Evolutionary conservation across 2,329 filamentous ascomycete species (phyloP), one percentile per base, ranked within the genome.

Genomic region (Aspergillus phoenicis): DNA sequence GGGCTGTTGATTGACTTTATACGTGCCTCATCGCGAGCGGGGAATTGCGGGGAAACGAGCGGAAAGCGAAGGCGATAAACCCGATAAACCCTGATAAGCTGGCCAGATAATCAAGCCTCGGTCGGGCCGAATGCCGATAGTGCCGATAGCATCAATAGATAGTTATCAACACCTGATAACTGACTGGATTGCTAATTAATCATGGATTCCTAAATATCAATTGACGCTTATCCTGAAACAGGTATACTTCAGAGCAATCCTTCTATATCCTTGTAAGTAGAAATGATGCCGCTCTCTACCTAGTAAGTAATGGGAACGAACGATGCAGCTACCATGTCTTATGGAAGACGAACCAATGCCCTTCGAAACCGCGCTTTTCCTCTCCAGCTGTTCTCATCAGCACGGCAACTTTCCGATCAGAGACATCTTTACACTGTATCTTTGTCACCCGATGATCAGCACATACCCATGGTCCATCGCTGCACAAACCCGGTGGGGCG

Each of bases 391-490:
- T 51, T 30, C 15, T 17, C 47, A 30, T 2, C 8, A 30, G 24
- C 8, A 17, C 5, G n/a, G 26, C 8, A 51, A 51, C 8, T 11
- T 33, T 11, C 8, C 10, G 26, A 4, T 30, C 28, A 17, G 47
- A 20, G n/a, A 17, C 26, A 30, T 51, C 26, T 2, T 13, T 8
- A 2, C 48, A 38, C 8, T 48, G 24, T 2, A 45, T 8, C 5
- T 20, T 38, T 10, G 20, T 24, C 10, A 57, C 24, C 4, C 54
- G 54, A 57, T 57, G 54, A 5, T 39, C 28, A 3, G 20, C 54
- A 39, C 54, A 57, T 6, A 57, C 20, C 54, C 54, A 57, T 24
- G 13, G 54, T 30, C 54, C 54, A 38, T 5, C 2, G 28, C 15
- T n/a, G 13, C 47, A 51, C 10, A 6, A 39, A n/a, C 43, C 41